Base-by-base conservation (phyloP, 371 early-diverging fungal genomes). In the Zychaea mexicana region DNA sequence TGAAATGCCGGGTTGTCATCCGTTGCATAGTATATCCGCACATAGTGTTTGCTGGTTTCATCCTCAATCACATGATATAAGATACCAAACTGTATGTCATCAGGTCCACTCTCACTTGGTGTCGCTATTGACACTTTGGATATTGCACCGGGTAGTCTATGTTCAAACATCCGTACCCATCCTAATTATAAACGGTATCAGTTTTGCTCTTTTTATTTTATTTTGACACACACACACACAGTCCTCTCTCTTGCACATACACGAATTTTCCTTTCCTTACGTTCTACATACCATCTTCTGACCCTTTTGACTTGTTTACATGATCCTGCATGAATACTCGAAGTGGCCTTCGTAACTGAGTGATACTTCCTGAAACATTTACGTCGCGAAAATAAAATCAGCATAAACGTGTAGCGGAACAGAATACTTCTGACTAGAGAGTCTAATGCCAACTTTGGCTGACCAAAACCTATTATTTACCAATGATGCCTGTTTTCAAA, bases 1-100 rank as follows among this genome's bases (percentile, higher is more conserved):
- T 52, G 13, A 26, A 62, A 62, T 21, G 19, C 36, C 3, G 52
- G 52, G 15, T 21, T 31, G 7, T 62, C 19, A 5, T 33, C 42
- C 12, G 30, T 26, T 12, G 17, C 9, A 46, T 62, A 62, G 55
- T 78, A 81, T 0, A 81, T 36, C 19, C 81, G 65, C 1, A 64
- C 72, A 65, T 66, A 71, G 62, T 78, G 72, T 19, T 56, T 66
- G 2, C 71, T 61, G 13, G 45, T 54, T 28, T 79, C 78, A 30
- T 75, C 67, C 6, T 77, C 59, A n/a, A 82, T 32, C 19, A 72
- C 71, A 52, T 77, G 78, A 57, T 82, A 77, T 22, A 82, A 36
- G 13, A 73, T 66, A 9, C 69, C 71, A 52, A 77, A 74, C 19
- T 73, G 70, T 13, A 62, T 52, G 2, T n/a, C 31, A n/a, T 61